A percentile compares a stretch with the other conserved stretches of the same genome.
Conservation (phyloP, 805 yeast species). For the Priceomyces haplophilus region DNA sequence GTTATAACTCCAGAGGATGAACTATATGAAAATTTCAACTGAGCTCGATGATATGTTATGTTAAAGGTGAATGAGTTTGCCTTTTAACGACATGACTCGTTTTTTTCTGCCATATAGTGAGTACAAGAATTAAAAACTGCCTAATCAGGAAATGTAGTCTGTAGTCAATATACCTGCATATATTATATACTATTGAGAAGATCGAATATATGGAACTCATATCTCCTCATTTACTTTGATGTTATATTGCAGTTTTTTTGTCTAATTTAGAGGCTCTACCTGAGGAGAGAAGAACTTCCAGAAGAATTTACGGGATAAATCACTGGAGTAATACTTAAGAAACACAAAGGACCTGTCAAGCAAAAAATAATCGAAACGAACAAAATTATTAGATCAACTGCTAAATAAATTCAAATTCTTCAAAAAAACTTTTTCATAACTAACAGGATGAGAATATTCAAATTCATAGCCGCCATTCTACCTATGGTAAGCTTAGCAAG, state of each 20-base stretch:
- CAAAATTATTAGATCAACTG: not conserved
- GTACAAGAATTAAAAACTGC: not conserved
- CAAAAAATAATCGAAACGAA: not conserved
- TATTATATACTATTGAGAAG: not conserved
- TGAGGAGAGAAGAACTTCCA: not conserved
- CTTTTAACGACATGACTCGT: no score
- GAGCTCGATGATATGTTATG: no score
- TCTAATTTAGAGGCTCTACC: not conserved
- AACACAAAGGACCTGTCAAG: no score
- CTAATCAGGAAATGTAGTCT: not conserved
- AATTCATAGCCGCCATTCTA: not conserved
- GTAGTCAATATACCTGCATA: not conserved
- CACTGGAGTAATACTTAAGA: not conserved
- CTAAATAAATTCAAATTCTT: not conserved
- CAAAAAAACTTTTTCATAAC: not conserved
- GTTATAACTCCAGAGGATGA: no score
- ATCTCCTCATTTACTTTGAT: constrained; percentile 3
- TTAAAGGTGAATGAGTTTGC: no score
- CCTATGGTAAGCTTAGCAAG: not conserved
- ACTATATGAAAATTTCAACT: no score
- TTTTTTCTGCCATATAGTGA: no score
- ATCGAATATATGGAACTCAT: not conserved
- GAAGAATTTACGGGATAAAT: no score
- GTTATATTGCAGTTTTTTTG: not conserved
- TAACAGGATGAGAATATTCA: not conserved